phyloP scores from a whole-genome alignment of 2,329 filamentous ascomycete species.

The Ceratocystis harringtonii region DNA sequence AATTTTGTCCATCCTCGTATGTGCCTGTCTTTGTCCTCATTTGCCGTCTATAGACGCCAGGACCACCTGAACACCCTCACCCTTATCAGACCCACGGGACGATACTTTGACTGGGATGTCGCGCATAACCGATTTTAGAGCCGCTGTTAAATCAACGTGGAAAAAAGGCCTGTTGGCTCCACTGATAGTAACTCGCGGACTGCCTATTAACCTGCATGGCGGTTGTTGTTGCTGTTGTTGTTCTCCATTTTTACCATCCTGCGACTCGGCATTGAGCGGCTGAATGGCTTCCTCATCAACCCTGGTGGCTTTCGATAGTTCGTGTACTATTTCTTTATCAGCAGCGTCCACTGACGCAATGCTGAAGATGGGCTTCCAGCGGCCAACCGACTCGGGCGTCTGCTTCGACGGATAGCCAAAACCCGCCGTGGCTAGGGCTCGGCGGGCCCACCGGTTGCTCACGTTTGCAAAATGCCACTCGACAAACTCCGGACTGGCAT shows the following conservation, averaged over 20 bases:
- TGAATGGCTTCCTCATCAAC: constrained; percentile 8
- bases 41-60: neutral
- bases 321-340: constrained; percentile 5
- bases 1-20: neutral
- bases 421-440: constrained; percentile 39
- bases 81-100: neutral
- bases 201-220: neutral
- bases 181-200: constrained; percentile 22
- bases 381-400: constrained; percentile 21
- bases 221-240: constrained; percentile 1
- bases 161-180: constrained; percentile 34
- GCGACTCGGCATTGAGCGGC: constrained; percentile 9
- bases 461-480: constrained; percentile 42
- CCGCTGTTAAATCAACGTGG: constrained; percentile 32
- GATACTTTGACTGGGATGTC: neutral
- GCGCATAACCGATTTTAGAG: constrained; percentile 26
- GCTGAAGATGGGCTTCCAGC: constrained; percentile 26
- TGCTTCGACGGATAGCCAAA: constrained; percentile 34
- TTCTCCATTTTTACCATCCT: constrained; percentile 18
- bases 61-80: constrained; percentile 2
- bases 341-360: constrained; percentile 21
- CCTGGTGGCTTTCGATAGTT: constrained; percentile 1
- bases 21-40: neutral
- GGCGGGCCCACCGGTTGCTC: constrained; percentile 41
- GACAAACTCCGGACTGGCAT: constrained; percentile 33